phyloP scores from a whole-genome alignment of 2,329 filamentous ascomycete species.

The Venturia pyrina region DNA sequence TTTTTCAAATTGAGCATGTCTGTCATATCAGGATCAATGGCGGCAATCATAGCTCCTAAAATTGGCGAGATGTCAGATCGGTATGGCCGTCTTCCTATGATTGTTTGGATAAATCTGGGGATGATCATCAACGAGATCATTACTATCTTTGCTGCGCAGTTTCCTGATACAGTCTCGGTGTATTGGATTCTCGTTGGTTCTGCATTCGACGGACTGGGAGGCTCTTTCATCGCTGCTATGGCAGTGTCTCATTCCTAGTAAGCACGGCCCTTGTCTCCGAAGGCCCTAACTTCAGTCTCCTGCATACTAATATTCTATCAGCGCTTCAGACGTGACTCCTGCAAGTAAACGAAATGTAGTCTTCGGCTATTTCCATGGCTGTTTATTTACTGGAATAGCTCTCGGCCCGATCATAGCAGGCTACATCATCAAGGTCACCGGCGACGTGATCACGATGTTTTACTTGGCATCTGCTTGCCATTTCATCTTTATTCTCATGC shows the following conservation, averaged over 20 bases:
- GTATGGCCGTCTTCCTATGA: constrained; percentile 65
- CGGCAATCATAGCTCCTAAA: constrained; percentile 74
- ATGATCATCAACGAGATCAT: constrained; percentile 64
- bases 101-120: constrained; percentile 65
- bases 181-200: constrained; percentile 70
- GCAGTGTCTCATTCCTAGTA: constrained; percentile 64
- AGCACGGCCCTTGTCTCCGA: background rate
- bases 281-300: constrained; percentile 27
- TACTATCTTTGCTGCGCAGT: constrained; percentile 68
- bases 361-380: constrained; percentile 85
- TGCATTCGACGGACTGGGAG: constrained; percentile 70
- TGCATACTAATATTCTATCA: background rate
- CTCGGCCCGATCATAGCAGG: constrained; percentile 75
- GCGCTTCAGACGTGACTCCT: constrained; percentile 78
- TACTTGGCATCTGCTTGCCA: constrained; percentile 69
- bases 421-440: constrained; percentile 66
- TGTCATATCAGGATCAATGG: constrained; percentile 64
- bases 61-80: constrained; percentile 80
- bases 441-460: constrained; percentile 70
- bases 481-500: constrained; percentile 59
- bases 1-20: constrained; percentile 69
- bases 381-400: constrained; percentile 77
- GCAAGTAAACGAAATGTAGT: constrained; percentile 69
- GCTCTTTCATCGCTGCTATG: constrained; percentile 79
- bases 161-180: constrained; percentile 62